Evolutionary conservation across 2,329 filamentous ascomycete species (phyloP).

Genomic region (Penicillium sp.): DNA sequence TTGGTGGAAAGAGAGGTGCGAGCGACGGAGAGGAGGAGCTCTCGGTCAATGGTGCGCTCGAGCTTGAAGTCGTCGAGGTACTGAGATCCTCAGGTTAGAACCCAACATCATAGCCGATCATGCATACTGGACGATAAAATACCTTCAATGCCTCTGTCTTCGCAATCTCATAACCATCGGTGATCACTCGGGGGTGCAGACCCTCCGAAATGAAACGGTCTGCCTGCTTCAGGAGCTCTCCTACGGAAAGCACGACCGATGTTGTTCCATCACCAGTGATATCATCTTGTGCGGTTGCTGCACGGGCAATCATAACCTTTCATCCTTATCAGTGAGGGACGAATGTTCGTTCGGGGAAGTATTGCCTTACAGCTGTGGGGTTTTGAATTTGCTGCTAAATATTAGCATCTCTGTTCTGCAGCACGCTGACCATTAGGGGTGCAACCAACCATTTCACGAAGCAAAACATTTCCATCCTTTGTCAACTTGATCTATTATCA

Average conservation of each 20-base stretch:
- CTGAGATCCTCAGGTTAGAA: conserved; percentile 44
- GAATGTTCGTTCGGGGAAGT: conserved; percentile 4
- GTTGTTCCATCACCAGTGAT: conserved; percentile 98
- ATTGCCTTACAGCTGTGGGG: conserved; percentile 74
- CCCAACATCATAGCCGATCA: background rate
- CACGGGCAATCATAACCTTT: conserved; percentile 68
- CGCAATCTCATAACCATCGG: conserved; percentile 95
- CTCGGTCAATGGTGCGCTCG: conserved; percentile 81
- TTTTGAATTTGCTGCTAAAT: conserved; percentile 81
- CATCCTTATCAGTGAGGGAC: conserved; percentile 21
- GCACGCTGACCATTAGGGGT: background rate
- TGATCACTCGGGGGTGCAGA: conserved; percentile 94
- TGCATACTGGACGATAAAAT: background rate
- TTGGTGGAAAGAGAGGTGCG: conserved; percentile 95
- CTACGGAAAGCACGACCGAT: conserved; percentile 90
- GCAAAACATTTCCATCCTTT: conserved; percentile 91
- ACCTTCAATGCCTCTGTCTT: conserved; percentile 91
- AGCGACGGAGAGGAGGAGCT: conserved; percentile 89
- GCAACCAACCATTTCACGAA: conserved; percentile 61
- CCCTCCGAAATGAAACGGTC: conserved; percentile 95
- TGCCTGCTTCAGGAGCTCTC: conserved; percentile 96
- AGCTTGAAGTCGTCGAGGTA: conserved; percentile 96
- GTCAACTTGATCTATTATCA: conserved; percentile 85
- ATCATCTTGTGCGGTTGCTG: conserved; percentile 96
- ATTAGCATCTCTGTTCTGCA: conserved; percentile 30